phyloP scores from a whole-genome alignment of 2,329 filamentous ascomycete species.

The Ascochyta viciae-villosae region DNA sequence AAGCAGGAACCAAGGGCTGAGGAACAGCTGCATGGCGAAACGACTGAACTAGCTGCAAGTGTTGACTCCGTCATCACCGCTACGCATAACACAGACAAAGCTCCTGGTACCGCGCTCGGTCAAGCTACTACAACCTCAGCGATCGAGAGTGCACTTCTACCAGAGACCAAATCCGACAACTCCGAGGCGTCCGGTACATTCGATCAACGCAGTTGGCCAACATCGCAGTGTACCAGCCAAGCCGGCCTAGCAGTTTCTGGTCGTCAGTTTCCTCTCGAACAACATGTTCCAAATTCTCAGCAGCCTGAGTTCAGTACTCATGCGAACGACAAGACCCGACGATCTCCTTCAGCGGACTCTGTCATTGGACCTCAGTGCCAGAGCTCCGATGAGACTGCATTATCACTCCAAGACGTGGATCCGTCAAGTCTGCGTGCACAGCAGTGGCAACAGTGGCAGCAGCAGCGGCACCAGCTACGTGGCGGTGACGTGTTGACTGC shows the following conservation, averaged over 20 bases:
- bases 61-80: background rate
- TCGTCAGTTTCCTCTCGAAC: background rate
- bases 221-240: no score
- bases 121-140: background rate
- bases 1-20: background rate
- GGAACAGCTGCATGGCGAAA: background rate
- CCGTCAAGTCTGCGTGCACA: background rate
- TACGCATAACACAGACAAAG: no score
- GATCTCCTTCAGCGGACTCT: background rate
- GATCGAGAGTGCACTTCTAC: background rate
- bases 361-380: background rate
- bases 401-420: background rate
- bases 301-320: background rate
- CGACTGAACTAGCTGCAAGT: background rate
- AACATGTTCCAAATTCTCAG: background rate
- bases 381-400: background rate
- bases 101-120: background rate
- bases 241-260: no score
- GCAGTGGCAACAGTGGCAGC: background rate
- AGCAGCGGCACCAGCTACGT: background rate
- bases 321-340: background rate
- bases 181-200: no score
- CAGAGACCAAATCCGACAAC: no score
- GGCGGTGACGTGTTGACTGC: background rate
- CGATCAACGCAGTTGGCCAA: no score